Evolutionary conservation across 345 rosid species (phyloP).

Genomic region (Erodium maritimum): DNA sequence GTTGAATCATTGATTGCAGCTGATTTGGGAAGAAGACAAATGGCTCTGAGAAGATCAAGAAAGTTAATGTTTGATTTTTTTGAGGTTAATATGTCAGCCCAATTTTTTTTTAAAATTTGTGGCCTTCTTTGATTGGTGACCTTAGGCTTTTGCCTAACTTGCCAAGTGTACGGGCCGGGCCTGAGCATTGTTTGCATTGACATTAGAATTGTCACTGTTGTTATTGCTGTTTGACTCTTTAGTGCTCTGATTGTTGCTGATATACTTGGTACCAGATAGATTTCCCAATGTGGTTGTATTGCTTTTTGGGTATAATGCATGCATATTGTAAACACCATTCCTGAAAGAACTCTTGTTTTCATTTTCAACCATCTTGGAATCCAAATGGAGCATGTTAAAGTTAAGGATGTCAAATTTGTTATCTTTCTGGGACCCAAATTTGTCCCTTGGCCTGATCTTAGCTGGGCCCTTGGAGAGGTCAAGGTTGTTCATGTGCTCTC

Average conservation of each 20-base stretch:
- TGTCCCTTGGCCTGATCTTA: conserved; percentile 53
- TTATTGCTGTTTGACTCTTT: conserved; percentile 26
- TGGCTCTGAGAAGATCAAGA: too few relatives aligned
- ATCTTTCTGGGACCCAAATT: conserved; percentile 65
- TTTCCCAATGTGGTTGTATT: conserved; percentile 35
- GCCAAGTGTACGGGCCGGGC: too few relatives aligned
- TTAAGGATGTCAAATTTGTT: conserved; percentile 58
- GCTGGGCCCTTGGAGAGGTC: conserved; percentile 66
- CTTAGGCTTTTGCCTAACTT: too few relatives aligned
- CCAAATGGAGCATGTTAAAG: conserved; percentile 76
- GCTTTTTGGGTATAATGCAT: conserved; percentile 59
- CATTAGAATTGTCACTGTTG: conserved; percentile 15
- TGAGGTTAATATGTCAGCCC: too few relatives aligned
- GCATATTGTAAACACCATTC: conserved; percentile 46
- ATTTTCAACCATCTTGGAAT: conserved; percentile 41
- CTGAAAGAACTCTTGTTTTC: conserved; percentile 43
- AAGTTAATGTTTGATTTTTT: too few relatives aligned
- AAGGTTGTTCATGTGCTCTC: conserved; percentile 79
- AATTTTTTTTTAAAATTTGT: too few relatives aligned
- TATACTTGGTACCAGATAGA: conserved; percentile 46
- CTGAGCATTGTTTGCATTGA: too few relatives aligned
- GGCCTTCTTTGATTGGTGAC: too few relatives aligned
- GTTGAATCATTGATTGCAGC: too few relatives aligned
- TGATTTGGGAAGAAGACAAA: too few relatives aligned
- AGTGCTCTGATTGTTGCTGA: conserved; percentile 32